Percentiles rank a stretch among this genome's conserved stretches.
phyloP scores from a whole-genome alignment of 2,329 filamentous ascomycete genomes.

The Sporothrix pseudoabietina region DNA sequence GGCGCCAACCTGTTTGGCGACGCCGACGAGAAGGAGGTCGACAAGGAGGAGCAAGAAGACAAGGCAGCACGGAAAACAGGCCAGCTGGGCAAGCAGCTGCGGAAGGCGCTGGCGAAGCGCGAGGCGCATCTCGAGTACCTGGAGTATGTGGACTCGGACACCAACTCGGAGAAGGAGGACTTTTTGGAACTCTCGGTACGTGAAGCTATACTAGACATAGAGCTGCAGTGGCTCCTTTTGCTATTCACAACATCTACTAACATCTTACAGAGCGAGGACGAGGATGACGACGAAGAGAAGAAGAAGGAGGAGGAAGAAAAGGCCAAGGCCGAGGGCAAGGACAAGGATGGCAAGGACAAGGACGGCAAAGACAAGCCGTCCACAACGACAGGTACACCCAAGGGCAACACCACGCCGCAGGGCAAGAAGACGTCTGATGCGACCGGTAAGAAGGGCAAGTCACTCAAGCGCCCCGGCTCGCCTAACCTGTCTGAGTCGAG shows the following conservation, averaged over 20 bases:
- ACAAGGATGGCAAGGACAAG: conserved; percentile 54
- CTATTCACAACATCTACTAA: conserved; percentile 26
- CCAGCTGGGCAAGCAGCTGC: conserved; percentile 73
- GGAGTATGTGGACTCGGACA: conserved; percentile 84
- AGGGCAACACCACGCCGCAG: conserved; percentile 64
- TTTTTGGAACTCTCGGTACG: conserved; percentile 41
- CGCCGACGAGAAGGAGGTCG: conserved; percentile 69
- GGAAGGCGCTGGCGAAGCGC: conserved; percentile 79
- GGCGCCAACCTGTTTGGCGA: conserved; percentile 80
- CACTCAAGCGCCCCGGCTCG: conserved; percentile 81
- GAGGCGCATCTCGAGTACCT: conserved; percentile 87
- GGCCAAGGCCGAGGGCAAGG: conserved; percentile 47
- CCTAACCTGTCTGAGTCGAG: conserved; percentile 88
- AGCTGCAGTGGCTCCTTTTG: conserved; percentile 15
- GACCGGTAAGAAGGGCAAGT: conserved; percentile 57
- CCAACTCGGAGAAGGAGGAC: conserved; percentile 52
- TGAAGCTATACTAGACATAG: neutral
- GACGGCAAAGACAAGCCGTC: conserved; percentile 53
- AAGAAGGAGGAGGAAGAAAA: conserved; percentile 40
- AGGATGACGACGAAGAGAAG: conserved; percentile 32
- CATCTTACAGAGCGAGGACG: conserved; percentile 46
- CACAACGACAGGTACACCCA: conserved; percentile 62
- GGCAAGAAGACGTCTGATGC: conserved; percentile 51
- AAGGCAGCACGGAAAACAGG: conserved; percentile 68
- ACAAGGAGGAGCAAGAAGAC: conserved; percentile 71